Percentiles rank a stretch among this genome's conserved stretches.
phyloP scores from a whole-genome alignment of 2,329 filamentous ascomycete genomes.

The Exutisphaerella laricina region DNA sequence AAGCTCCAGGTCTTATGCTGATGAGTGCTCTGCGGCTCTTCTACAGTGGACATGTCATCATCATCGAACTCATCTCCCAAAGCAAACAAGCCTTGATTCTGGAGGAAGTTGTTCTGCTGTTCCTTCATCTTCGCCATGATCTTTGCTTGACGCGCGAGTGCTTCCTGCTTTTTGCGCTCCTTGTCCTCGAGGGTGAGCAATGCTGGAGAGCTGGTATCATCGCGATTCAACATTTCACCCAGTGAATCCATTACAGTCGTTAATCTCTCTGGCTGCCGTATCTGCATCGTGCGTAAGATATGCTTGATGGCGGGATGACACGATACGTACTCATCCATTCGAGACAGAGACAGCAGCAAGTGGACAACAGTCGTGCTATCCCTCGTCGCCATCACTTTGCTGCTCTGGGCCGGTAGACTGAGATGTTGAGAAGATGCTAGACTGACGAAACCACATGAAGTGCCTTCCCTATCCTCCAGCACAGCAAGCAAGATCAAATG shows the following conservation, averaged over 20 bases:
- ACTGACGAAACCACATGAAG: slow-evolving; percentile 22
- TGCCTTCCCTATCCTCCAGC: slow-evolving; percentile 59
- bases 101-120: slow-evolving; percentile 91
- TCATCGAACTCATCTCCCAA: slow-evolving; percentile 76
- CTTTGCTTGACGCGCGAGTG: slow-evolving; percentile 78
- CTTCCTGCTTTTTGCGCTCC: slow-evolving; percentile 84
- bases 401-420: background rate
- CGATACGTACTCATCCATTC: slow-evolving; percentile 69
- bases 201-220: slow-evolving; percentile 78
- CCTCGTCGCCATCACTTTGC: too few species aligned
- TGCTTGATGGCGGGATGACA: slow-evolving; percentile 80
- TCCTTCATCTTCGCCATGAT: slow-evolving; percentile 99
- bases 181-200: slow-evolving; percentile 57
- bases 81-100: slow-evolving; percentile 84
- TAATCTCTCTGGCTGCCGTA: slow-evolving; percentile 71
- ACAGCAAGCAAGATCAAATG: slow-evolving; percentile 83
- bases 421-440: slow-evolving; percentile 20
- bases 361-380: slow-evolving; percentile 38
- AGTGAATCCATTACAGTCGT: slow-evolving; percentile 57
- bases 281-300: slow-evolving; percentile 77
- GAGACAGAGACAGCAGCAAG: slow-evolving; percentile 46
- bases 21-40: slow-evolving; percentile 55
- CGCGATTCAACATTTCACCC: slow-evolving; percentile 64
- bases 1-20: slow-evolving; percentile 80
- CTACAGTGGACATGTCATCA: slow-evolving; percentile 55